These are phyloP conservation scores for Globisporangium splendens DNA, from an alignment of 352 stramenopile species.

Conservation along the genomic window DNA sequence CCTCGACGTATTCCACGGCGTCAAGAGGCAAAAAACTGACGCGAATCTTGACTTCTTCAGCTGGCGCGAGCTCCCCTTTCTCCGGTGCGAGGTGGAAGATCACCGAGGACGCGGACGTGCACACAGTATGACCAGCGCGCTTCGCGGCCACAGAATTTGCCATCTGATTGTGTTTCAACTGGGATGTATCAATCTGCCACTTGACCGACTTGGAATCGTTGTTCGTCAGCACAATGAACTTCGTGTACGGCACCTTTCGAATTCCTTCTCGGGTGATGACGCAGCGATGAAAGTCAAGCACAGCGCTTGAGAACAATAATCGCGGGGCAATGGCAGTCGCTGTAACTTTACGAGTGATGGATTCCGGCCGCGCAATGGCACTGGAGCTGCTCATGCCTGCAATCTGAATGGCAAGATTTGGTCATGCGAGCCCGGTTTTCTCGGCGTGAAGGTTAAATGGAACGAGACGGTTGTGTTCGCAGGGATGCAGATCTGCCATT, in stretches of 20 bases:
- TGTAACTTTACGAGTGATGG: constrained; percentile 41
- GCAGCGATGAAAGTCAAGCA: constrained; percentile 81
- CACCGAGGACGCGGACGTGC: constrained; percentile 23
- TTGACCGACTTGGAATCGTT: constrained; percentile 46
- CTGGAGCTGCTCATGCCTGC: constrained; percentile 31
- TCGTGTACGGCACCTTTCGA: constrained; percentile 86
- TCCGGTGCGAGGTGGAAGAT: constrained; percentile 86
- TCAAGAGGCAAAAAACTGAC: constrained; percentile 87
- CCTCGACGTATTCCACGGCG: constrained; percentile 69
- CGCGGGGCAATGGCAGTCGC: constrained; percentile 55
- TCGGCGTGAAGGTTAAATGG: constrained; percentile 75
- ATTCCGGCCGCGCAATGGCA: constrained; percentile 18
- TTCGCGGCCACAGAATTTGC: constrained; percentile 22
- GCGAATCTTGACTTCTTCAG: constrained; percentile 72
- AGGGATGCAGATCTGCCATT: constrained; percentile 75
- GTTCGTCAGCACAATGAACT: constrained; percentile 78
- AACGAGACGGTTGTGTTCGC: constrained; percentile 64
- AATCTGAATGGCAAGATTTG: constrained; percentile 75
- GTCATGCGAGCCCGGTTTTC: constrained; percentile 33
- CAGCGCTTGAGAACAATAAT: constrained; percentile 65
- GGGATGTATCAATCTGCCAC: constrained; percentile 78
- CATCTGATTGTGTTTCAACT: constrained; percentile 21
- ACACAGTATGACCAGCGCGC: constrained; percentile 24
- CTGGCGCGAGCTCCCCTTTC: constrained; percentile 68
- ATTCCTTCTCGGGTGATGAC: constrained; percentile 84